Base-by-base conservation (phyloP, 257 asterid genomes). In the Solanum etuberosum region DNA sequence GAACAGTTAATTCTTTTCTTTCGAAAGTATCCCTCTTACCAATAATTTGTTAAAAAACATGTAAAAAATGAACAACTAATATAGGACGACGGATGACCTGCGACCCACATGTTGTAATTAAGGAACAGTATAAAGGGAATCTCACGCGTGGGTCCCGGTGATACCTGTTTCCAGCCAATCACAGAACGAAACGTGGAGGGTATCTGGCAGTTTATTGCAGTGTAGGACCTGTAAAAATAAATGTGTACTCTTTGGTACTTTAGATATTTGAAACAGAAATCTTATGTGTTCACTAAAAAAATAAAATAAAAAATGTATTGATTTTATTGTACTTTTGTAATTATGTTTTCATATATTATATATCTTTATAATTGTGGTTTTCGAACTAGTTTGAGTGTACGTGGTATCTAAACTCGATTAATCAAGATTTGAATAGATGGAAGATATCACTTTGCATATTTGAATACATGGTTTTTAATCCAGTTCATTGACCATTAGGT, bases 221-320 rank as follows among this genome's bases (percentile, higher is more conserved):
- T 14, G 1, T 68, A 81, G 89, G 80, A 37, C 90, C 89, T 37
- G 25, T 34, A 34, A 5, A 46, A 21, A 65, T 29, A 23, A 72
- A 3, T 65, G 37, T 70, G 89, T 46, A 89, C 86, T 29, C 51
- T 71, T 57, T 40, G n/a, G 86, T 78, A 48, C 68, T 77, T 46
- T 31, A 46, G 29, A 80, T 82, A 38, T 70, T 73, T 54, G 80
- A 43, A 70, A 57, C 77, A 29, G 2, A 86, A 43, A 59, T 70
- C 13, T 25, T 59, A 18, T 88, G 32, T 12, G n/a, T 42, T 42
- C n/a, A 32, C n/a, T 0, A 16, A 54, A 2, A 51, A 51, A 14
- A 4, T 1, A 14, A 48, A 54, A 2, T 2, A 6, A 54, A 57
- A 20, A 20, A 20, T 57, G 4, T 57, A 57, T 57, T 57, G 65